phyloP scores from a whole-genome alignment of 768 basidiomycete species.

The Fomitopsis pulvina region DNA sequence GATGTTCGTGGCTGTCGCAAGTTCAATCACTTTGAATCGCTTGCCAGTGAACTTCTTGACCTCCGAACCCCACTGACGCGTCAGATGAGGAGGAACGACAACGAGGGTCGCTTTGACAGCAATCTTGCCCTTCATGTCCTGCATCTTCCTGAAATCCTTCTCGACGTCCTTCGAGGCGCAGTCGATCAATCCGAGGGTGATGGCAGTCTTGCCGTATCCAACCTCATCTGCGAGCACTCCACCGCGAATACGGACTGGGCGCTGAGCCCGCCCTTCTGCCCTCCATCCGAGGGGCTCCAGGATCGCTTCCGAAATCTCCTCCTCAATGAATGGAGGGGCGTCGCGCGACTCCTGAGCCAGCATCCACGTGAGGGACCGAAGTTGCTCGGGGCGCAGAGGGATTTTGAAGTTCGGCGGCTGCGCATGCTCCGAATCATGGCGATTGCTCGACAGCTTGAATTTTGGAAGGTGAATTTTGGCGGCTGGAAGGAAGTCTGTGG shows the following conservation, averaged over 20 bases:
- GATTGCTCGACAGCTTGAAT: slow-evolving; percentile 74
- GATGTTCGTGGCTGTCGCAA: slow-evolving; percentile 64
- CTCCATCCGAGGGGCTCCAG: slow-evolving; percentile 86
- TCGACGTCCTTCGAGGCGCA: slow-evolving; percentile 50
- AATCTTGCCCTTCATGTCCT: slow-evolving; percentile 54
- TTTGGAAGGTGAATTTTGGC: slow-evolving; percentile 53
- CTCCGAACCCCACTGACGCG: slow-evolving; percentile 86
- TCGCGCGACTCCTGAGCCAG: slow-evolving; percentile 61
- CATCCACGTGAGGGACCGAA: slow-evolving; percentile 94
- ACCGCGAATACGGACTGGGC: slow-evolving; percentile 70
- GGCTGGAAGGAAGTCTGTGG: slow-evolving; percentile 68
- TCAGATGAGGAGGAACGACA: slow-evolving; percentile 87
- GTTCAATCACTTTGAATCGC: slow-evolving; percentile 53
- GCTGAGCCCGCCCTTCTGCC: slow-evolving; percentile 84
- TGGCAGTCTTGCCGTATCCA: slow-evolving; percentile 96
- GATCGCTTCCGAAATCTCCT: slow-evolving; percentile 90
- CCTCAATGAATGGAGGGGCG: slow-evolving; percentile 77
- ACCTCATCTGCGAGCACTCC: slow-evolving; percentile 95
- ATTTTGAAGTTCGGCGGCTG: slow-evolving; percentile 81
- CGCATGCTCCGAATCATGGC: slow-evolving; percentile 53
- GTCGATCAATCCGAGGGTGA: slow-evolving; percentile 85
- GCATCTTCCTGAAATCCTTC: slow-evolving; percentile 49
- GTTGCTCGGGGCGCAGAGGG: slow-evolving; percentile 74
- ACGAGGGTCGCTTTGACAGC: slow-evolving; percentile 75
- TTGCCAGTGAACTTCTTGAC: slow-evolving; percentile 70